Percentiles rank a stretch among this genome's conserved stretches.
Conservation (phyloP, 2,329 filamentous ascomycete species). For the Diplodia mutila region DNA sequence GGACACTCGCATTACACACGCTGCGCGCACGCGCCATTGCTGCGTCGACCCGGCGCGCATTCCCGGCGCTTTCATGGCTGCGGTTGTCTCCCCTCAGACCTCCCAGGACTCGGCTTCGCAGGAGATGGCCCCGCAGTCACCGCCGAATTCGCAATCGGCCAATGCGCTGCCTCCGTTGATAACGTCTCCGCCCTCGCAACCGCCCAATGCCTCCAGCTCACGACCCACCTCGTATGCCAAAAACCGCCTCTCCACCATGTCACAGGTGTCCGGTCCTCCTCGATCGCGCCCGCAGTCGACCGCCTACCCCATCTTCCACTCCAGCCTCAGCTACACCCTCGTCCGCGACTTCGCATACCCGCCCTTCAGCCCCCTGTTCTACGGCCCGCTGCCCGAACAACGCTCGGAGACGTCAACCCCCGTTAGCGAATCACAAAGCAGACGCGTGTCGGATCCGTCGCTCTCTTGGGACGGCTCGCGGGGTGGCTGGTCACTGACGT, state of each 20-base stretch:
- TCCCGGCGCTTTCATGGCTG: slow-evolving; percentile 37
- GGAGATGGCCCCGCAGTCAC: slow-evolving; percentile 27
- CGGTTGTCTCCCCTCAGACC: slow-evolving; percentile 42
- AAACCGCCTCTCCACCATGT: slow-evolving; percentile 83
- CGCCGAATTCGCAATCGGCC: slow-evolving; percentile 40
- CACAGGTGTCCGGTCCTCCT: slow-evolving; percentile 64
- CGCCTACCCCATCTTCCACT: slow-evolving; percentile 80
- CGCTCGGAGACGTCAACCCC: slow-evolving; percentile 86
- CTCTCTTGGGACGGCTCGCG: slow-evolving; percentile 72
- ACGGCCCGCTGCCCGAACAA: slow-evolving; percentile 81
- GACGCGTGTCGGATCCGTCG: slow-evolving; percentile 81
- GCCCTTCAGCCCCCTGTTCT: slow-evolving; percentile 80
- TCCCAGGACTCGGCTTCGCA: slow-evolving; percentile 31
- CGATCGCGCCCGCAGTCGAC: slow-evolving; percentile 81
- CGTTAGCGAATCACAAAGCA: slow-evolving; percentile 68
- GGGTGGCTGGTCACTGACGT: slow-evolving; percentile 58
- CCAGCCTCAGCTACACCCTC: slow-evolving; percentile 82
- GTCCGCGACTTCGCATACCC: slow-evolving; percentile 97
- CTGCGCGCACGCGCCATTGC: slow-evolving; percentile 13
- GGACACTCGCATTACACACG: slow-evolving; percentile 2
- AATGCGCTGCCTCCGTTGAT: slow-evolving; percentile 54
- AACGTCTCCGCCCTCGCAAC: slow-evolving; percentile 54
- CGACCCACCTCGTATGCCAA: slow-evolving; percentile 66
- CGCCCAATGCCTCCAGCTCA: slow-evolving; percentile 60
- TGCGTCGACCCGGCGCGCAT: neutral